Evolutionary conservation across 805 yeast genomes (phyloP), one percentile per base, ranked within the genome.

Genomic region (Candida maltosa): DNA sequence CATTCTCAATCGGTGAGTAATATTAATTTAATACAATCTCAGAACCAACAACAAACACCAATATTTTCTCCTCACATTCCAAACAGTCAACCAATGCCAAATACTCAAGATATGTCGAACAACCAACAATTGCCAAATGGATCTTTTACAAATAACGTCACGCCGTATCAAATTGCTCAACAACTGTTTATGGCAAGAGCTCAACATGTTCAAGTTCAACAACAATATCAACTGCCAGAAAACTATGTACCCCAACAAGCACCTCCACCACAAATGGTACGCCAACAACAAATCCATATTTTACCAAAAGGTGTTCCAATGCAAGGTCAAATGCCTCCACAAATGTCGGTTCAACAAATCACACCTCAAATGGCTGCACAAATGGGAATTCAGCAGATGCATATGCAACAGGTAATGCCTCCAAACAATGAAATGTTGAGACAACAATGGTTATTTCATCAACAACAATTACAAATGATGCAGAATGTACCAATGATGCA

Each of bases 1-100:
- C 40, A 37, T 30, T 37, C 40, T 6, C 35, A 26, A 24, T 32
- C 40, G 7, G 22, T 32, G 15, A 26, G 16, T 24, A 37, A 22
- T 19, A 9, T 37, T 17, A 15, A 20, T 20, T 16, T n/a, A n/a
- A n/a, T n/a, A n/a, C n/a, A n/a, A n/a, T n/a, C n/a, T n/a, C n/a
- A n/a, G n/a, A n/a, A n/a, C n/a, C n/a, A n/a, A n/a, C n/a, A n/a
- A n/a, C n/a, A n/a, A n/a, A n/a, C n/a, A n/a, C n/a, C n/a, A n/a
- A n/a, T n/a, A n/a, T n/a, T n/a, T n/a, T n/a, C n/a, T n/a, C n/a
- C 23, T 21, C 21, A 10, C 4, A 29, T 5, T 17, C 6, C 17
- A 9, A 24, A 17, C 18, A n/a, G 18, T 16, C 31, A 6, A 12
- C 31, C 24, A 14, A 32, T 21, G 31, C 9, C 28, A 11, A 32